Conservation (phyloP, 2,329 filamentous ascomycete species). For the Laburnicola sp. region DNA sequence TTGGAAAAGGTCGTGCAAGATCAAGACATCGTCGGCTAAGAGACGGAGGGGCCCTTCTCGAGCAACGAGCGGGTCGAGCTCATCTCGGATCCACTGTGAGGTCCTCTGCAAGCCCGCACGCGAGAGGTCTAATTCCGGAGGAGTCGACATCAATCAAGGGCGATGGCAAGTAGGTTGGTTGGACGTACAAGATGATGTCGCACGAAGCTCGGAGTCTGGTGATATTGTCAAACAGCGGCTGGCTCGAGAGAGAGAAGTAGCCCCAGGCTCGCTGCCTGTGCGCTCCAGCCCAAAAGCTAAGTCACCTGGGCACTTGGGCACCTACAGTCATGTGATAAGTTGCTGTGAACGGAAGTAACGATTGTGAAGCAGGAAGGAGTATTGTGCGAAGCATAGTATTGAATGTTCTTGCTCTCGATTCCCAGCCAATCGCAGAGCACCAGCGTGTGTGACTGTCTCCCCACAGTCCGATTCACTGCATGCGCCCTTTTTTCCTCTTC, state of each 20-base stretch:
- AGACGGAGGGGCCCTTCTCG: constrained; percentile 50
- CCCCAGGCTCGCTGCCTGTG: neutral
- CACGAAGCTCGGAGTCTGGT: neutral
- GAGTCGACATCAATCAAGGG: neutral
- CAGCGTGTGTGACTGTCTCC: neutral
- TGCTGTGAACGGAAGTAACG: neutral
- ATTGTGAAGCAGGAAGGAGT: neutral
- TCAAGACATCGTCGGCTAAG: constrained; percentile 49
- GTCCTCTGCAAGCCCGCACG: constrained; percentile 40
- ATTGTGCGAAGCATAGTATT: neutral
- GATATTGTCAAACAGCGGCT: neutral
- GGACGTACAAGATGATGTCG: neutral
- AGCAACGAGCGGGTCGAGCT: constrained; percentile 51
- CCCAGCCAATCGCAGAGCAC: neutral
- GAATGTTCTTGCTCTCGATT: neutral
- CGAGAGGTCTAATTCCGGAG: constrained; percentile 25
- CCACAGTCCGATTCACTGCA: neutral
- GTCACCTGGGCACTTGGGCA: neutral
- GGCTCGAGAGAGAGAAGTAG: neutral
- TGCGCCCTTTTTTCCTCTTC: constrained; percentile 25
- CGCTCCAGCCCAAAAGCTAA: no score
- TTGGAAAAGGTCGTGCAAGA: constrained; percentile 49
- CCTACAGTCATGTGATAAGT: neutral
- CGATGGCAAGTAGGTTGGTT: neutral
- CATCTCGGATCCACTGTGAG: constrained; percentile 53